These are phyloP conservation scores for Saturnispora bothae DNA, from an alignment of 805 yeast species.

Conservation along the genomic window DNA sequence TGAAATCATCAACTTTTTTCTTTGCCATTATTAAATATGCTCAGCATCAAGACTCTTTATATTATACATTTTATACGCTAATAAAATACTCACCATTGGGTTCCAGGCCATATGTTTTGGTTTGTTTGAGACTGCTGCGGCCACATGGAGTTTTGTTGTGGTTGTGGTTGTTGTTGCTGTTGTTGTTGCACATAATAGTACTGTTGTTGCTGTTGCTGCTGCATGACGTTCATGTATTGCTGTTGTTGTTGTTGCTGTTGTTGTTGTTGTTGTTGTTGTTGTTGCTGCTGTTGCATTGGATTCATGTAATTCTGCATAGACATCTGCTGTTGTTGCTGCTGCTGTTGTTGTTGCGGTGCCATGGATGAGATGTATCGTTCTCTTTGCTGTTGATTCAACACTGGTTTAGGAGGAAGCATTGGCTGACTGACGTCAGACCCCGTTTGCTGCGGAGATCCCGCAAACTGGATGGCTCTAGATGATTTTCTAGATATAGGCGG, in stretches of 20 bases:
- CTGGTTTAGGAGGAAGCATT: slow-evolving; percentile 24
- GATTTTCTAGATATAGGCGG: slow-evolving; percentile 23
- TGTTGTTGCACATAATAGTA: slow-evolving; percentile 4
- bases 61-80: background rate
- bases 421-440: slow-evolving; percentile 12
- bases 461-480: slow-evolving; percentile 17
- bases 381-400: slow-evolving; percentile 20
- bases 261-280: slow-evolving; percentile 16
- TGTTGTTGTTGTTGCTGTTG: slow-evolving; percentile 16
- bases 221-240: slow-evolving; percentile 4
- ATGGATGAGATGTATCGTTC: slow-evolving; percentile 19
- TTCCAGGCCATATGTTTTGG: slow-evolving; percentile 1
- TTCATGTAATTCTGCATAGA: too few relatives aligned
- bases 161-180: slow-evolving; percentile 3
- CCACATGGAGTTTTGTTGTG: background rate
- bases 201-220: slow-evolving; percentile 12
- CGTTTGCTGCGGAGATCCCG: slow-evolving; percentile 1
- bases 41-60: background rate
- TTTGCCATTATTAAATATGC: background rate
- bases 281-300: slow-evolving; percentile 11
- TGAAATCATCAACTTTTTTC: background rate
- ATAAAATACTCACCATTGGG: slow-evolving; percentile 2
- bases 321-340: too few relatives aligned
- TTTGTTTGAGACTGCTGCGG: too few relatives aligned
- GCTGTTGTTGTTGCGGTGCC: slow-evolving; percentile 5